Conservation (phyloP, 768 basidiomycete genomes). For the Pholiota conissans region DNA sequence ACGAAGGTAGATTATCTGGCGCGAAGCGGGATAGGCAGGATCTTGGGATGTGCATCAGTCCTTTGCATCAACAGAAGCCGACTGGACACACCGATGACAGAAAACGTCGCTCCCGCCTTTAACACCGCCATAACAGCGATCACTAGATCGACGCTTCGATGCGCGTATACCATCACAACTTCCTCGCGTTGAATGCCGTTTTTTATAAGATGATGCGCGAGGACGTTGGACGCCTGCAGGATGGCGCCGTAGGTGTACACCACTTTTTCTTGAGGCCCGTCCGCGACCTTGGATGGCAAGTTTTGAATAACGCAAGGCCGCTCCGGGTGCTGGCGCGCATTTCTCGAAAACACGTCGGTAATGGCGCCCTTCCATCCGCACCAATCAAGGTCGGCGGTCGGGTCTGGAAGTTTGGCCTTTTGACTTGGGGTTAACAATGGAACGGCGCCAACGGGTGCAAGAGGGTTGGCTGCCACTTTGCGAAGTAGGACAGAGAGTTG, state of each 20-base stretch:
- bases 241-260: constrained; percentile 81
- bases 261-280: constrained; percentile 48
- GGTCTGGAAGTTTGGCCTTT: constrained; percentile 71
- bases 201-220: constrained; percentile 87
- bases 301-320: constrained; percentile 89
- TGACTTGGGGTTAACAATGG: constrained; percentile 78
- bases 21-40: constrained; percentile 92
- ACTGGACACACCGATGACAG: constrained; percentile 82
- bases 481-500: constrained; percentile 82
- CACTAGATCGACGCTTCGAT: constrained; percentile 93
- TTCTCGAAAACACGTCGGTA: constrained; percentile 89
- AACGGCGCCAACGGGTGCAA: constrained; percentile 73
- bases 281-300: constrained; percentile 41
- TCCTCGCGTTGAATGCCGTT: constrained; percentile 90
- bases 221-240: constrained; percentile 80
- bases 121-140: constrained; percentile 96
- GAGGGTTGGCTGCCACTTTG: constrained; percentile 66
- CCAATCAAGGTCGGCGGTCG: constrained; percentile 90
- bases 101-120: constrained; percentile 95
- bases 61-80: neutral
- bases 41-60: constrained; percentile 46
- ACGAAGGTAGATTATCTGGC: constrained; percentile 90
- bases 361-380: constrained; percentile 98
- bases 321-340: constrained; percentile 79
- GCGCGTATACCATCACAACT: constrained; percentile 97